A percentile compares a stretch with the other conserved stretches of the same genome.
Evolutionary conservation across 495 filamentous ascomycete genomes (phyloP).

Genomic region (Cercophora samala): DNA sequence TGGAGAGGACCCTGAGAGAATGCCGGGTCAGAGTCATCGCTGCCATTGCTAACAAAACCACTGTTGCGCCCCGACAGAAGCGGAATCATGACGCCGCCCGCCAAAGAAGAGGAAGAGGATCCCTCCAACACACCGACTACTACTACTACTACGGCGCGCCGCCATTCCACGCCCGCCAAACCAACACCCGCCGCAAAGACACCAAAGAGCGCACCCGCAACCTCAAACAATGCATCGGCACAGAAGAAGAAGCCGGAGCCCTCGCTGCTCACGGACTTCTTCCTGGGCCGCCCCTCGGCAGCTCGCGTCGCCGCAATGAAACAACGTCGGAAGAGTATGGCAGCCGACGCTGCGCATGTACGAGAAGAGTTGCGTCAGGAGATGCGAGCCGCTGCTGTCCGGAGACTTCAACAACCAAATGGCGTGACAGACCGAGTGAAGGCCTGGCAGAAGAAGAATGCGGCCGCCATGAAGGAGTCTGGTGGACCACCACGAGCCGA

Average conservation of each 20-base stretch:
- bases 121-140: conserved; percentile 15
- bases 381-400: conserved; percentile 48
- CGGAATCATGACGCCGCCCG: conserved; percentile 34
- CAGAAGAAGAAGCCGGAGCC: conserved; percentile 41
- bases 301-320: conserved; percentile 39
- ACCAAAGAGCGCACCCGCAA: conserved; percentile 43
- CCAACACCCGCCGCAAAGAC: conserved; percentile 28
- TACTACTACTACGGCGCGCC: conserved; percentile 25
- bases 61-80: neutral
- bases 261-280: conserved; percentile 51
- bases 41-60: conserved; percentile 20
- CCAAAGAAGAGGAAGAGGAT: conserved; percentile 25
- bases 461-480: conserved; percentile 46
- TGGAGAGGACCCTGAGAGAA: conserved; percentile 13
- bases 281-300: conserved; percentile 51
- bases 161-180: conserved; percentile 21
- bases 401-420: conserved; percentile 46
- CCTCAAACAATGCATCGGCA: conserved; percentile 25
- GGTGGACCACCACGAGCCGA: conserved; percentile 37
- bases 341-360: conserved; percentile 38
- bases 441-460: conserved; percentile 72
- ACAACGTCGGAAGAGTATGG: conserved; percentile 43
- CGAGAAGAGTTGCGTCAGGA: conserved; percentile 44
- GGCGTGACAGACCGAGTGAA: conserved; percentile 66
- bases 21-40: conserved; percentile 7